These are phyloP conservation scores for Penicillium tannophilum DNA, from an alignment of 495 filamentous ascomycete species.

Conservation along the genomic window DNA sequence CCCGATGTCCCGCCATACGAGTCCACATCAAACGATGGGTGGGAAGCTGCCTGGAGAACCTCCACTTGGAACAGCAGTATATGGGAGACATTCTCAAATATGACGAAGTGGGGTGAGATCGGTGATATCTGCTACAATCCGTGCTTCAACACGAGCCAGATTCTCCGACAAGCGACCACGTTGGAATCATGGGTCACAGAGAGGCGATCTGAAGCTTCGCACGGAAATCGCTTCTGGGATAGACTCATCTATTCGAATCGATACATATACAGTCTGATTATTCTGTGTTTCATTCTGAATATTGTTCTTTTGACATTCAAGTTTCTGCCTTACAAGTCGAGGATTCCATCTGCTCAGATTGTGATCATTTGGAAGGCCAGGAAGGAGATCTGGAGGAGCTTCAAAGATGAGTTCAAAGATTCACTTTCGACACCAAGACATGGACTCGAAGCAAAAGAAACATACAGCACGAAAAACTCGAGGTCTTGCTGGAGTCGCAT, in stretches of 20 bases:
- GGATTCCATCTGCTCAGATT: slow-evolving; percentile 28
- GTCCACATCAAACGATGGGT: slow-evolving; percentile 31
- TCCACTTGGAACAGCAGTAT: slow-evolving; percentile 36
- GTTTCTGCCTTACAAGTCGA: slow-evolving; percentile 30
- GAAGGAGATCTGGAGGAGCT: slow-evolving; percentile 20
- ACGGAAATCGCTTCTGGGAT: slow-evolving; percentile 21
- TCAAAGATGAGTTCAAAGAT: slow-evolving; percentile 23
- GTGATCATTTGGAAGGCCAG: slow-evolving; percentile 30
- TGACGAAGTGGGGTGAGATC: slow-evolving; percentile 22
- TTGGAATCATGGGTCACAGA: slow-evolving; percentile 20
- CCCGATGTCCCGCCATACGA: slow-evolving; percentile 27
- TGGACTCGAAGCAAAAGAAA: background rate
- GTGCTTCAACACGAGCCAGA: slow-evolving; percentile 37
- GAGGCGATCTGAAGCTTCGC: slow-evolving; percentile 6
- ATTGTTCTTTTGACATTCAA: slow-evolving; percentile 26
- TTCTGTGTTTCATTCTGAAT: slow-evolving; percentile 29
- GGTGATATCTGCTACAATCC: slow-evolving; percentile 36
- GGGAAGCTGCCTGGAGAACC: slow-evolving; percentile 25
- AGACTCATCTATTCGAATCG: slow-evolving; percentile 30
- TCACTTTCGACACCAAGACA: slow-evolving; percentile 4
- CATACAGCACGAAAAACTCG: background rate
- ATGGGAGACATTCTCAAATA: slow-evolving; percentile 32
- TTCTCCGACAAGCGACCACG: slow-evolving; percentile 23
- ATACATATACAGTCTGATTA: slow-evolving; percentile 40
- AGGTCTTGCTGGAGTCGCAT: slow-evolving; percentile 3